Conservation (phyloP, 768 basidiomycete species). For the Peribolospora kevripleyi region DNA sequence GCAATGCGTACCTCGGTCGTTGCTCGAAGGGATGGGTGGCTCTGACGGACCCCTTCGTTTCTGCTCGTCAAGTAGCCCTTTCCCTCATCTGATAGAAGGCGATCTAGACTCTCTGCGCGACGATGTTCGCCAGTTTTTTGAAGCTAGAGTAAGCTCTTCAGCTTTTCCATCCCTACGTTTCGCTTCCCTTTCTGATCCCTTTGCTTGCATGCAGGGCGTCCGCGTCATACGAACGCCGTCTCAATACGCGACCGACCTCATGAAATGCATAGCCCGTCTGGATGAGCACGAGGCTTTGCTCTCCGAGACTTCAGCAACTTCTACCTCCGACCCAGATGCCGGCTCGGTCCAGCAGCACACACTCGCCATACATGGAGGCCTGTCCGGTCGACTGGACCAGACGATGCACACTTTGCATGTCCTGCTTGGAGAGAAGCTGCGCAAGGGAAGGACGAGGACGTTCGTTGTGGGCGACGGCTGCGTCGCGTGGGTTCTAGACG, state of each 20-base stretch:
- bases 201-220: slow-evolving; percentile 32
- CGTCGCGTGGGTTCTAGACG: slow-evolving; percentile 65
- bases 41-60: too few species aligned
- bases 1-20: too few species aligned
- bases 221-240: slow-evolving; percentile 39
- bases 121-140: slow-evolving; percentile 50
- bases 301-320: slow-evolving; percentile 9
- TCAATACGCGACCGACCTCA: slow-evolving; percentile 76
- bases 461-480: slow-evolving; percentile 77
- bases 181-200: neutral
- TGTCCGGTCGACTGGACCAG: slow-evolving; percentile 80
- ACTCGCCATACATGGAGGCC: slow-evolving; percentile 58
- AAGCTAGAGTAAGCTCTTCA: slow-evolving; percentile 26
- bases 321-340: neutral
- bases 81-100: slow-evolving; percentile 74
- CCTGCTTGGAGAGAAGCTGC: slow-evolving; percentile 38
- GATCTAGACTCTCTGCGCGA: slow-evolving; percentile 69
- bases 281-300: slow-evolving; percentile 31
- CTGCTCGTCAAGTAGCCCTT: slow-evolving; percentile 26
- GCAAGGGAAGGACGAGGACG: slow-evolving; percentile 29
- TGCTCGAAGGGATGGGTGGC: too few species aligned
- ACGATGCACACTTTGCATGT: slow-evolving; percentile 71
- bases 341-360: slow-evolving; percentile 27
- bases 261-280: slow-evolving; percentile 60
- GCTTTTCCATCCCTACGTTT: neutral